Percentiles rank a stretch among this genome's conserved stretches.
Conservation (phyloP, 2,329 filamentous ascomycete species). For the Arthroderma uncinatum region DNA sequence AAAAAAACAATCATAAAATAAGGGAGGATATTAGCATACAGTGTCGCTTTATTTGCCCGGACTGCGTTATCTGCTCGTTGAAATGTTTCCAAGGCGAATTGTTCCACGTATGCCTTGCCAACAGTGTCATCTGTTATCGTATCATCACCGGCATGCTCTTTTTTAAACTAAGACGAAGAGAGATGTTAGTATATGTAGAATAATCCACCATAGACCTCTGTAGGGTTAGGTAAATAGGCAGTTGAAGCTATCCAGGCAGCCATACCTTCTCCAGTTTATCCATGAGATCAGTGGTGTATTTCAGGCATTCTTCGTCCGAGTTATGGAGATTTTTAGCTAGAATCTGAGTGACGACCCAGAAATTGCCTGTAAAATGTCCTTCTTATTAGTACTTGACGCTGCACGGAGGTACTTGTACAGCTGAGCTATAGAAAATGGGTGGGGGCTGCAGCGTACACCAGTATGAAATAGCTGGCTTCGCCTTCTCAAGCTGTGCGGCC, state of each 20-base stretch:
- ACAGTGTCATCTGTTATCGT: constrained; percentile 75
- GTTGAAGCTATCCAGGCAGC: not conserved
- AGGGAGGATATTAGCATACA: constrained; percentile 36
- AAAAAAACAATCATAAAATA: not conserved
- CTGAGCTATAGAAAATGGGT: too few species aligned
- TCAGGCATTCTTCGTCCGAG: constrained; percentile 62
- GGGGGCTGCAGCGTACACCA: constrained; percentile 62
- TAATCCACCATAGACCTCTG: too few species aligned
- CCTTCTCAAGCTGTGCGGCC: constrained; percentile 69
- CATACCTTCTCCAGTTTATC: constrained; percentile 73
- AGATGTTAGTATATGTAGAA: not conserved
- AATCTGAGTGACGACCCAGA: constrained; percentile 88
- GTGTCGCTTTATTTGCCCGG: constrained; percentile 69
- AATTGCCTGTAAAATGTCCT: constrained; percentile 53
- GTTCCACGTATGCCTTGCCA: constrained; percentile 84
- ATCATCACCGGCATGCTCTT: constrained; percentile 63
- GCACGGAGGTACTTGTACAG: not conserved
- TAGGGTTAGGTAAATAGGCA: not conserved
- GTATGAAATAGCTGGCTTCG: constrained; percentile 82
- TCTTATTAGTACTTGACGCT: not conserved
- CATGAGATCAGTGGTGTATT: constrained; percentile 75
- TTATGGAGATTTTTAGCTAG: constrained; percentile 69
- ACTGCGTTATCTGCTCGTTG: constrained; percentile 72
- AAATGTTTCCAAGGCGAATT: constrained; percentile 85
- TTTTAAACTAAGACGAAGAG: constrained; percentile 48